Evolutionary conservation across 148 eudicot species (phyloP).

Genomic region (Spergularia bocconei): DNA sequence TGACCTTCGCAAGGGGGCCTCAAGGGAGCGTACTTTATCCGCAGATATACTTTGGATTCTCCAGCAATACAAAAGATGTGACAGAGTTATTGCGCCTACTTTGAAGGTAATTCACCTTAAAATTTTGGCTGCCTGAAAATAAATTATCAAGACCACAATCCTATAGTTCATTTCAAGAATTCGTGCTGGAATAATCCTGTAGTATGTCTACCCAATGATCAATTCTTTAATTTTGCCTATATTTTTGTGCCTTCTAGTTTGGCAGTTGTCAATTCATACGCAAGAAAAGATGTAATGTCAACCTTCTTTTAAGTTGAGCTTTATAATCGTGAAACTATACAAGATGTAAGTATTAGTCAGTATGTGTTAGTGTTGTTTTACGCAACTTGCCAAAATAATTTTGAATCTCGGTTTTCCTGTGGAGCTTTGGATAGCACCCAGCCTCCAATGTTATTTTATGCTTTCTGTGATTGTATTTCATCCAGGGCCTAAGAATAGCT

Average conservation of each 20-base stretch:
- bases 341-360: not conserved
- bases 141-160: not conserved
- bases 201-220: not conserved
- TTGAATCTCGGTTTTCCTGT: not conserved
- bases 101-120: conserved; percentile 55
- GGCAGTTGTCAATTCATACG: too few relatives aligned
- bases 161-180: not conserved
- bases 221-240: not conserved
- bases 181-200: not conserved
- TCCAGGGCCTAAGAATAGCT: not conserved
- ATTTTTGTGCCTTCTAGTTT: not conserved
- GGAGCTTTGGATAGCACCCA: not conserved
- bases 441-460: not conserved
- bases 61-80: conserved; percentile 68
- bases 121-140: not conserved
- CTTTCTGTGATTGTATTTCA: not conserved
- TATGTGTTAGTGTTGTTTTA: not conserved
- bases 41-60: conserved; percentile 83
- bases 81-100: conserved; percentile 78
- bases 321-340: not conserved
- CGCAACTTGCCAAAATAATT: not conserved
- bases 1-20: conserved; percentile 26
- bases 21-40: conserved; percentile 57
- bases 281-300: not conserved
- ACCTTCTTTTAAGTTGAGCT: not conserved